Percentiles rank a stretch among this genome's conserved stretches.
phyloP scores from a whole-genome alignment of 2,329 filamentous ascomycete species.

The Aspergillus sp. region DNA sequence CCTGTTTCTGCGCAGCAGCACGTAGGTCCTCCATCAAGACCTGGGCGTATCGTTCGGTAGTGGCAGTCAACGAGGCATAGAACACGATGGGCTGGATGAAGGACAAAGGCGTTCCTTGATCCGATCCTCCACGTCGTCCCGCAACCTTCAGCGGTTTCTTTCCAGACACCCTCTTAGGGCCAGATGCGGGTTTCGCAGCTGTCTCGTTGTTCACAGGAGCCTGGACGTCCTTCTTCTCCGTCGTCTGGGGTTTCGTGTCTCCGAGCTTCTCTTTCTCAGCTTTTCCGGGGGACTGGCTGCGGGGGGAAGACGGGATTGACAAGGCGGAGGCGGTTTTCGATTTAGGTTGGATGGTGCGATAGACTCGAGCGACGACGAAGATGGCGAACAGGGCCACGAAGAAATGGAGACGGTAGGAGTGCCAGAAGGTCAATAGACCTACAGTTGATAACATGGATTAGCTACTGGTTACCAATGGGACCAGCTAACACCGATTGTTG shows the following conservation, averaged over 20 bases:
- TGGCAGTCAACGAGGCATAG: slow-evolving; percentile 84
- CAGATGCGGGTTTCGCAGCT: slow-evolving; percentile 19
- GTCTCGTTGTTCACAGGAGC: slow-evolving; percentile 1
- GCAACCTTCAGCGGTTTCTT: slow-evolving; percentile 32
- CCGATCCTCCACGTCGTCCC: slow-evolving; percentile 19
- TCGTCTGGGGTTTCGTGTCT: neutral
- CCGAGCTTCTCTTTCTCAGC: slow-evolving; percentile 9
- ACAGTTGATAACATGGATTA: neutral
- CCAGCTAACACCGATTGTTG: neutral
- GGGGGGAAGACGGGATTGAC: slow-evolving; percentile 33
- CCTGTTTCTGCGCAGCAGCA: slow-evolving; percentile 33
- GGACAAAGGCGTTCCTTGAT: slow-evolving; percentile 20
- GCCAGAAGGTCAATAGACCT: slow-evolving; percentile 48
- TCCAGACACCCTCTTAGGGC: slow-evolving; percentile 36
- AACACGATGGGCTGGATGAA: slow-evolving; percentile 71
- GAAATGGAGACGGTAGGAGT: slow-evolving; percentile 47
- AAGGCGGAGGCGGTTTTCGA: slow-evolving; percentile 29
- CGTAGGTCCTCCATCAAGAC: slow-evolving; percentile 60
- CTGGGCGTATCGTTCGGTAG: slow-evolving; percentile 72
- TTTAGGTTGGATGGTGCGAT: slow-evolving; percentile 23
- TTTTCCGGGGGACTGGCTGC: slow-evolving; percentile 27
- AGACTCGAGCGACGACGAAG: slow-evolving; percentile 31
- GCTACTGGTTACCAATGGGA: neutral
- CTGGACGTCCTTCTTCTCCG: slow-evolving; percentile 4
- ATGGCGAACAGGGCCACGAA: slow-evolving; percentile 40